Evolutionary conservation across 176 grass and related monocot genomes (phyloP).

Genomic region (Saccharum spontaneum): DNA sequence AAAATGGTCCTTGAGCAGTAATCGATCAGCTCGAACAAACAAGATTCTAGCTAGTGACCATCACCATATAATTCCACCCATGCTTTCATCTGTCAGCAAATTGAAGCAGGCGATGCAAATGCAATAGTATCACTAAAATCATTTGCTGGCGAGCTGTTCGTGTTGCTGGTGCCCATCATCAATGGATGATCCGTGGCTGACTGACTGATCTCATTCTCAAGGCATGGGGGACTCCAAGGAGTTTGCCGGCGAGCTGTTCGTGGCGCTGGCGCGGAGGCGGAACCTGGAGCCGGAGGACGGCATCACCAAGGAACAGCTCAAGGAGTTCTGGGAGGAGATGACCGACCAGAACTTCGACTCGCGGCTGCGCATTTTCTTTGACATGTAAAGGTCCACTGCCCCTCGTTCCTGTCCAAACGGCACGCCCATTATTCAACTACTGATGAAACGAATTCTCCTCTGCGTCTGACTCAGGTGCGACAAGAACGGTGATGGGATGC

Average conservation of each 20-base stretch:
- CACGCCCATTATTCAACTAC: neutral
- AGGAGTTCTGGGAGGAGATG: conserved; percentile 99
- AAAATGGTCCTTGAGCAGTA: neutral
- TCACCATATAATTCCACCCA: neutral
- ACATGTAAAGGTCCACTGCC: conserved; percentile 63
- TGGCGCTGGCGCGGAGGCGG: conserved; percentile 67
- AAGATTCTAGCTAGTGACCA: neutral
- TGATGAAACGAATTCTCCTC: conserved; percentile 2
- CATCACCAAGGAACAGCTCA: conserved; percentile 73
- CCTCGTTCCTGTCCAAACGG: neutral
- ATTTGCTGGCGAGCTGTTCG: neutral
- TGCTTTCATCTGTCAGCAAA: neutral
- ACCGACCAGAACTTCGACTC: conserved; percentile 97
- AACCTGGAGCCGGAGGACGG: conserved; percentile 57
- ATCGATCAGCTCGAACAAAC: neutral
- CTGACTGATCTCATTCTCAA: conserved; percentile 12
- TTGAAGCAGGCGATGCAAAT: neutral
- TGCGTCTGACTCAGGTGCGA: conserved; percentile 64
- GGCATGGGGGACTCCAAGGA: conserved; percentile 99
- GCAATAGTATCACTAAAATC: neutral
- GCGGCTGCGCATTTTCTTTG: conserved; percentile 91
- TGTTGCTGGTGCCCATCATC: neutral
- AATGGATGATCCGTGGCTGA: neutral
- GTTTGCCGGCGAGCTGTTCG: conserved; percentile 88
- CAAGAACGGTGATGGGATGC: conserved; percentile 96